Percentiles rank a stretch among this genome's conserved stretches.
These are phyloP conservation scores for Zoysia pacifica DNA, from an alignment of 176 grass and related monocot genomes.

Conservation along the genomic window DNA sequence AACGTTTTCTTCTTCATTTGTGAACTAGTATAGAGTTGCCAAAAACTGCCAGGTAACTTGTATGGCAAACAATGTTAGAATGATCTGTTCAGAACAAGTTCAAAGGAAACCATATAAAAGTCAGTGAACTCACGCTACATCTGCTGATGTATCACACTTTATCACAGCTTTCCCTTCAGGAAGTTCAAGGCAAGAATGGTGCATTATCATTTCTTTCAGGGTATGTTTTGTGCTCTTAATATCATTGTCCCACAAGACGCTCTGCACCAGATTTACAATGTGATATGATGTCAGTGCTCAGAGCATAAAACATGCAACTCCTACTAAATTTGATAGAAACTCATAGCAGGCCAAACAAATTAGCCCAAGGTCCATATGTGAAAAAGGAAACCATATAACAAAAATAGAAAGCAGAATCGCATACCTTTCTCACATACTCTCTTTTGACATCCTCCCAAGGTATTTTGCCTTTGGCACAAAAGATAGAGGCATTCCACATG, in stretches of 20 bases:
- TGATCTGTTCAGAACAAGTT: neutral
- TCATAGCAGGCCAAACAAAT: slow-evolving; percentile 7
- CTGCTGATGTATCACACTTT: slow-evolving; percentile 64
- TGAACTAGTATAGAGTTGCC: neutral
- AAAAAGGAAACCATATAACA: neutral
- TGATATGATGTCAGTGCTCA: slow-evolving; percentile 20
- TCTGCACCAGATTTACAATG: slow-evolving; percentile 51
- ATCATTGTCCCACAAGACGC: slow-evolving; percentile 98
- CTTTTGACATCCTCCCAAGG: slow-evolving; percentile 81
- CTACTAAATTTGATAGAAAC: neutral
- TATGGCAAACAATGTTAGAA: slow-evolving; percentile 17
- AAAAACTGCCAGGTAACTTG: slow-evolving; percentile 12
- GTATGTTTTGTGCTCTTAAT: slow-evolving; percentile 93
- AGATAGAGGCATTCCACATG: slow-evolving; percentile 93
- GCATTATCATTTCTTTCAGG: slow-evolving; percentile 94
- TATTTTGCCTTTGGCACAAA: slow-evolving; percentile 70
- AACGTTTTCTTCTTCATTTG: neutral
- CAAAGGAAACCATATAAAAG: slow-evolving; percentile 29
- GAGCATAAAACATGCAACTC: slow-evolving; percentile 12
- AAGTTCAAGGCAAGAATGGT: slow-evolving; percentile 85
- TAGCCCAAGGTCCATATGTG: neutral
- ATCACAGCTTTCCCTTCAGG: slow-evolving; percentile 82
- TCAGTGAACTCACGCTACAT: slow-evolving; percentile 74
- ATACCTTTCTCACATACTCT: slow-evolving; percentile 95
- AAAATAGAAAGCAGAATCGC: slow-evolving; percentile 13